A percentile compares a stretch with the other conserved stretches of the same genome.
These are phyloP conservation scores for Centrapalus pauciflorus DNA, from an alignment of 129 eudicot species.

Conservation along the genomic window DNA sequence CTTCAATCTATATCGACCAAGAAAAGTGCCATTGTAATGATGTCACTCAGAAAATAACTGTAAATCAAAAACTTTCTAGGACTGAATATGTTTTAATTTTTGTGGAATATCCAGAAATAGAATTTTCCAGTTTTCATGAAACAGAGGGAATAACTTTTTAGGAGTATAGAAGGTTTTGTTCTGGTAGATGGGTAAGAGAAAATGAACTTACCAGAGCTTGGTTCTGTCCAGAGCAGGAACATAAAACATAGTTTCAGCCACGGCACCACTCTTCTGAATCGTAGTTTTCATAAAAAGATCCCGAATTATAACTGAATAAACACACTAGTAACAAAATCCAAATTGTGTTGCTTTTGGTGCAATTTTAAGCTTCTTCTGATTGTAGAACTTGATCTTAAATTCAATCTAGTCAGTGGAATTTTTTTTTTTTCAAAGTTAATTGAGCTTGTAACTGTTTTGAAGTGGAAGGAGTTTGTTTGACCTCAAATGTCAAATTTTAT, in stretches of 20 bases:
- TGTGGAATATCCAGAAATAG: too few species aligned
- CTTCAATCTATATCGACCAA: too few species aligned
- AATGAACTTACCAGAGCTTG: conserved; percentile 13
- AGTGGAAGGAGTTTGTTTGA: background rate
- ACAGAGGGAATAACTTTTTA: background rate
- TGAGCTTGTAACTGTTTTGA: background rate
- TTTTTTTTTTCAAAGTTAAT: too few species aligned
- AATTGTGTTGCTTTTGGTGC: background rate
- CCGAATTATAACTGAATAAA: too few species aligned
- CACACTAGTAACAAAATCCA: background rate
- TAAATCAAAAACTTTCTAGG: too few species aligned
- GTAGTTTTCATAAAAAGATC: conserved; percentile 32
- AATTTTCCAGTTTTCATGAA: too few species aligned
- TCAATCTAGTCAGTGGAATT: background rate
- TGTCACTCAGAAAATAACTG: too few species aligned
- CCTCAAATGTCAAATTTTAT: background rate
- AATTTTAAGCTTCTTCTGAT: background rate
- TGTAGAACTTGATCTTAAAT: background rate
- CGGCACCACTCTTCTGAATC: conserved; percentile 49
- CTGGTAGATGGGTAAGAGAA: background rate
- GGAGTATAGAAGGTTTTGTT: background rate
- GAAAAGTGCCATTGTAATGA: too few species aligned
- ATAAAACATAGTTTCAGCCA: conserved; percentile 24
- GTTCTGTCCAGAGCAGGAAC: conserved; percentile 31
- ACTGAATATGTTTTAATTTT: too few species aligned